A percentile compares a stretch with the other conserved stretches of the same genome.
Evolutionary conservation across 2,329 filamentous ascomycete species (phyloP).

Genomic region (Colletotrichum theobromicola): DNA sequence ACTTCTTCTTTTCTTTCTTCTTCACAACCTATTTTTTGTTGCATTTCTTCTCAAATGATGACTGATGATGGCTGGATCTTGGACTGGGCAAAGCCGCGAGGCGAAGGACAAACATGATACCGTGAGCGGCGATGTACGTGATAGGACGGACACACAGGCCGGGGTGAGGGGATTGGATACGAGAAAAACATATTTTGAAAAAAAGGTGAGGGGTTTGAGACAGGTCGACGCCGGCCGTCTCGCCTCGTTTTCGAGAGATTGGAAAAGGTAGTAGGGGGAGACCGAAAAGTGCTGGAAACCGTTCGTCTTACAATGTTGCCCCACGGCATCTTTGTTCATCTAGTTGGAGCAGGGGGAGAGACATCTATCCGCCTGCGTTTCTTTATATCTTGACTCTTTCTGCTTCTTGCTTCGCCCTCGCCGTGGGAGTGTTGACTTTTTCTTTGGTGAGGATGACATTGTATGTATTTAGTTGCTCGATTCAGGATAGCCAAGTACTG

Average conservation of each 20-base stretch:
- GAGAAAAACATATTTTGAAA: background rate
- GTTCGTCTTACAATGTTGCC: conserved; percentile 30
- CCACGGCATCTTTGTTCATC: conserved; percentile 36
- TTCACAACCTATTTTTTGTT: background rate
- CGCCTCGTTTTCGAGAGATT: background rate
- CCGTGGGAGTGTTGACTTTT: background rate
- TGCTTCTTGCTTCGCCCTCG: background rate
- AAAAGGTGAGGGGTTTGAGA: background rate
- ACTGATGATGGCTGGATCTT: conserved; percentile 16
- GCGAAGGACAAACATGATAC: conserved; percentile 4
- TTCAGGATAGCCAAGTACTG: background rate
- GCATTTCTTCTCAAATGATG: conserved; percentile 13
- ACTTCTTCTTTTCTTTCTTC: background rate
- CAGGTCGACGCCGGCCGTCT: background rate
- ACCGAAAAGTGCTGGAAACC: conserved; percentile 17
- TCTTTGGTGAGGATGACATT: background rate
- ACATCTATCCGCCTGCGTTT: conserved; percentile 4
- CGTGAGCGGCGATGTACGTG: background rate
- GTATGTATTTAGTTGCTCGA: background rate
- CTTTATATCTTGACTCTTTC: background rate
- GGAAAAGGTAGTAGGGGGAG: background rate
- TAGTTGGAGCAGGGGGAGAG: background rate
- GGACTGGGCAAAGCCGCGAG: conserved; percentile 6
- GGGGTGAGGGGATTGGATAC: background rate
- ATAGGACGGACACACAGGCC: background rate